Percentiles rank a stretch among this genome's conserved stretches.
Evolutionary conservation across 768 basidiomycete genomes (phyloP).

Genomic region (Gloeostereum incarnatum): DNA sequence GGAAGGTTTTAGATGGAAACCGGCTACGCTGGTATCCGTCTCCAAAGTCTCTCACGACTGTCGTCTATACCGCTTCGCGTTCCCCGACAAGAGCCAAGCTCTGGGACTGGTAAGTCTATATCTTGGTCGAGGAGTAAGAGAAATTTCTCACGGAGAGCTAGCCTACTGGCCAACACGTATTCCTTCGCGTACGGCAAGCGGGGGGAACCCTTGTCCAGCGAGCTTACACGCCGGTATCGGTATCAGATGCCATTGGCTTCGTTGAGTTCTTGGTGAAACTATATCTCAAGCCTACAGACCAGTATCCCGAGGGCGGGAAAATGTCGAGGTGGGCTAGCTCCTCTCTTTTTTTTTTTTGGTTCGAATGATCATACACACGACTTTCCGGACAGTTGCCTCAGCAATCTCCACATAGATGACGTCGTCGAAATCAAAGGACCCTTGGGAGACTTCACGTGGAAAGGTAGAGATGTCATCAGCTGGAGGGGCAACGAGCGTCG

Average conservation of each 20-base stretch:
- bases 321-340: constrained; percentile 31
- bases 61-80: constrained; percentile 37
- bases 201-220: constrained; percentile 41
- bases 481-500: constrained; percentile 24
- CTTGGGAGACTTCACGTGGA: constrained; percentile 46
- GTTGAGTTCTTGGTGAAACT: constrained; percentile 41
- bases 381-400: constrained; percentile 11
- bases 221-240: constrained; percentile 53
- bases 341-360: background rate
- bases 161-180: too few species aligned
- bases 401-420: constrained; percentile 37
- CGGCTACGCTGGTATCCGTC: constrained; percentile 25
- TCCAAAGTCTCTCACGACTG: constrained; percentile 36
- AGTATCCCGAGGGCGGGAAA: constrained; percentile 35
- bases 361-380: constrained; percentile 15
- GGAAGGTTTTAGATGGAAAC: constrained; percentile 37
- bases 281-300: constrained; percentile 28
- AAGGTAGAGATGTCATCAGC: constrained; percentile 26
- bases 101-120: constrained; percentile 52
- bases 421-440: constrained; percentile 50
- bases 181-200: constrained; percentile 25
- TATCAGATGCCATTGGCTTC: constrained; percentile 26
- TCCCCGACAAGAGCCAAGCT: constrained; percentile 26
- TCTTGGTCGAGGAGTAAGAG: too few species aligned
- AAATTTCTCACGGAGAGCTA: too few species aligned